phyloP scores from a whole-genome alignment of 2,329 filamentous ascomycete genomes.

The Chrysoporthe puriensis region DNA sequence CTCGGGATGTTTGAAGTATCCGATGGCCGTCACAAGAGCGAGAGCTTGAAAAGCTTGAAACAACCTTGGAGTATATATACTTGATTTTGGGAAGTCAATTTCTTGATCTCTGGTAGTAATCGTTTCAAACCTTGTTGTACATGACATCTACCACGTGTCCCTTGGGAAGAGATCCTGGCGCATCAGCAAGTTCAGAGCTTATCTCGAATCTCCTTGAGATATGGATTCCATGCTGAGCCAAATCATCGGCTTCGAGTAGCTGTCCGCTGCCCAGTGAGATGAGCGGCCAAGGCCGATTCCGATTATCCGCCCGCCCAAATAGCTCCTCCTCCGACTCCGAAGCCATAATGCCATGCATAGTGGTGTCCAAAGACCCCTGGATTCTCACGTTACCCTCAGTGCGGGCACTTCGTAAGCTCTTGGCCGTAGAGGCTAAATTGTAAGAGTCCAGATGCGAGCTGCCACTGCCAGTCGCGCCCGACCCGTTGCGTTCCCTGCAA shows the following conservation, averaged over 20 bases:
- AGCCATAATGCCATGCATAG: neutral
- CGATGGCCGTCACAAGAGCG: neutral
- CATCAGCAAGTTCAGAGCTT: neutral
- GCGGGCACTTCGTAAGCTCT: neutral
- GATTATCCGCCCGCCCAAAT: neutral
- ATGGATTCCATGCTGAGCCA: neutral
- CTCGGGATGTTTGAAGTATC: too few relatives aligned
- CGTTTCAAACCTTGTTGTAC: neutral
- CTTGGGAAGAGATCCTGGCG: neutral
- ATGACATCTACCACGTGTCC: neutral
- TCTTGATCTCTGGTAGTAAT: neutral
- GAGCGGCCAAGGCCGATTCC: neutral
- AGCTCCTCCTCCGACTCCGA: neutral
- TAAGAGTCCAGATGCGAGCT: neutral
- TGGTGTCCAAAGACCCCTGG: neutral
- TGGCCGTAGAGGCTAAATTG: neutral
- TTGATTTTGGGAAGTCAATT: neutral
- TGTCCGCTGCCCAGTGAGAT: neutral
- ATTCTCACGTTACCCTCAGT: neutral
- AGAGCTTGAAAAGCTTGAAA: neutral
- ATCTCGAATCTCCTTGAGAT: neutral
- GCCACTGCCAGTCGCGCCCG: neutral
- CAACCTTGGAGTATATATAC: neutral
- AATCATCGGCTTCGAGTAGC: neutral
- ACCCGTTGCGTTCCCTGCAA: neutral